These are phyloP conservation scores for Talaromyces sp. DNA, from an alignment of 2,329 filamentous ascomycete genomes.

Conservation along the genomic window DNA sequence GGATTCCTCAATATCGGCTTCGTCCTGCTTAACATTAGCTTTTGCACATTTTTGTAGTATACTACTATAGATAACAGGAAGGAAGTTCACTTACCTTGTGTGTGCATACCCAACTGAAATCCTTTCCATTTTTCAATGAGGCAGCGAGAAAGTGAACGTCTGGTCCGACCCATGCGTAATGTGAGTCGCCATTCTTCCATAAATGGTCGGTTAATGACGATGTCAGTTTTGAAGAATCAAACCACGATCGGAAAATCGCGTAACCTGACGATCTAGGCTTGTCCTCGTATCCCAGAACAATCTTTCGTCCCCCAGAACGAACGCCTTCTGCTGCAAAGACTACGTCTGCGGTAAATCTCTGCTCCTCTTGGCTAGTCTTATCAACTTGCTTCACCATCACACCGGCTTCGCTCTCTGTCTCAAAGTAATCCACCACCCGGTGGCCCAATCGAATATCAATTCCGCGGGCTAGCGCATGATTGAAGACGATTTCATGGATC, in stretches of 20 bases:
- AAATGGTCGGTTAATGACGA: slow-evolving; percentile 35
- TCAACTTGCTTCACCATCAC: slow-evolving; percentile 19
- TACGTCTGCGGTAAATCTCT: slow-evolving; percentile 43
- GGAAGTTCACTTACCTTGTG: slow-evolving; percentile 33
- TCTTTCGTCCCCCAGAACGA: slow-evolving; percentile 47
- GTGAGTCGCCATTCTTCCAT: slow-evolving; percentile 45
- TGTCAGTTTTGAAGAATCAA: neutral
- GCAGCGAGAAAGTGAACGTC: slow-evolving; percentile 40
- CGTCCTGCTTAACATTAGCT: slow-evolving; percentile 29
- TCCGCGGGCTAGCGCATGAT: slow-evolving; percentile 21
- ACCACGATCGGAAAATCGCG: slow-evolving; percentile 17
- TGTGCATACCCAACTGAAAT: slow-evolving; percentile 52
- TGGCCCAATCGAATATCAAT: slow-evolving; percentile 26
- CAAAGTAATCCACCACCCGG: neutral
- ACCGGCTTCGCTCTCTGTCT: slow-evolving; percentile 14
- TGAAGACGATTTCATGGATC: slow-evolving; percentile 28
- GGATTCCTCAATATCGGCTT: slow-evolving; percentile 50
- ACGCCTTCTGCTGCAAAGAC: slow-evolving; percentile 53
- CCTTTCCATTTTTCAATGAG: slow-evolving; percentile 46
- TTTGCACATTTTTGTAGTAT: neutral
- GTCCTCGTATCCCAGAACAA: slow-evolving; percentile 33
- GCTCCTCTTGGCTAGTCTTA: slow-evolving; percentile 7
- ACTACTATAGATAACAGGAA: neutral
- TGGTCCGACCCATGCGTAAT: slow-evolving; percentile 48
- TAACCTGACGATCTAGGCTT: slow-evolving; percentile 21